phyloP scores from a whole-genome alignment of 352 stramenopile species.

The Pythium sukuiense region DNA sequence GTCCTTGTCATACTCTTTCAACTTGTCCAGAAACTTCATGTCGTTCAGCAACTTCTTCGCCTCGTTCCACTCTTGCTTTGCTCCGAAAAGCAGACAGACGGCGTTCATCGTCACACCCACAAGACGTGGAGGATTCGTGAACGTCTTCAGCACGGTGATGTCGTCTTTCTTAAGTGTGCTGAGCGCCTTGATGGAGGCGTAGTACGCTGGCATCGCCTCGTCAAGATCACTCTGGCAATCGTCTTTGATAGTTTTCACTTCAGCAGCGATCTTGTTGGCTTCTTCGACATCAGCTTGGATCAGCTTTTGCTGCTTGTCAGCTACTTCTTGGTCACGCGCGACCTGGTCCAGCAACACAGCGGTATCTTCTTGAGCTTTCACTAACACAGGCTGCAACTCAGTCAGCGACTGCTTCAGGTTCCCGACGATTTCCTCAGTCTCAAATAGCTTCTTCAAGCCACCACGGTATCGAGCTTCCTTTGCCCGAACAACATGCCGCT shows the following conservation, averaged over 20 bases:
- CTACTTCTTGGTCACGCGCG: slow-evolving; percentile 88
- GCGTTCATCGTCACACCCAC: slow-evolving; percentile 92
- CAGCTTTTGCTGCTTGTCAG: slow-evolving; percentile 89
- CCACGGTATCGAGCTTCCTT: slow-evolving; percentile 84
- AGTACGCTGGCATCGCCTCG: slow-evolving; percentile 92
- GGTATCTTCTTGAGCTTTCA: slow-evolving; percentile 90
- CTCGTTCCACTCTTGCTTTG: slow-evolving; percentile 91
- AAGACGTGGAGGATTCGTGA: slow-evolving; percentile 87
- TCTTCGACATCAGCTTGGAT: slow-evolving; percentile 92
- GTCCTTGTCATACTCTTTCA: slow-evolving; percentile 89
- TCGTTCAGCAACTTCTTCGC: slow-evolving; percentile 91
- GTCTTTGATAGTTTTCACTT: slow-evolving; percentile 93
- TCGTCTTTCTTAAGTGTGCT: slow-evolving; percentile 92
- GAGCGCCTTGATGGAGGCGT: slow-evolving; percentile 89
- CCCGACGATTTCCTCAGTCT: slow-evolving; percentile 92
- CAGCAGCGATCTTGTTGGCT: slow-evolving; percentile 87
- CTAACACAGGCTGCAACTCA: slow-evolving; percentile 90
- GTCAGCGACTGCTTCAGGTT: slow-evolving; percentile 91
- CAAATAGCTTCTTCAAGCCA: slow-evolving; percentile 91
- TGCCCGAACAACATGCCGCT: slow-evolving; percentile 78
- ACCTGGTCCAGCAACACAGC: slow-evolving; percentile 84
- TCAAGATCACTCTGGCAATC: slow-evolving; percentile 93
- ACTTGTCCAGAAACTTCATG: slow-evolving; percentile 91
- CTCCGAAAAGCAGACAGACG: slow-evolving; percentile 88
- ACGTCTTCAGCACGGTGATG: slow-evolving; percentile 92